Evolutionary conservation across 2,329 filamentous ascomycete species (phyloP), one percentile per base, ranked within the genome.

Genomic region (Hypoxylon sp.): DNA sequence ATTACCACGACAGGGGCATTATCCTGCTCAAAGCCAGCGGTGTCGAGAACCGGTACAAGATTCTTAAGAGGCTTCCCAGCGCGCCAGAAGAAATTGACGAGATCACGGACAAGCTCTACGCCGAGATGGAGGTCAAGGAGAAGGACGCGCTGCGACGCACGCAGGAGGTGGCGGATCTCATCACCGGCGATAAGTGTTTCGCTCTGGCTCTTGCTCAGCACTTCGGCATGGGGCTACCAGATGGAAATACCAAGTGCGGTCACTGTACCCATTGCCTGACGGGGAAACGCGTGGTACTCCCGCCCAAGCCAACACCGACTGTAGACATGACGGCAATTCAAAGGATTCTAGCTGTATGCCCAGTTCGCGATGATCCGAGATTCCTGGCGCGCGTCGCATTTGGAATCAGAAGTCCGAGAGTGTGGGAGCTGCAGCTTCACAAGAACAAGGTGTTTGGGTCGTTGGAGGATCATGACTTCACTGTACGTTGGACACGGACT

Each of bases 321-420:
- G 76, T 84, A 3, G 75, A 86, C 57, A 57, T 68, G 0, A 60
- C 60, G 0, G 76, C 76, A 0, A 82, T 88, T 48, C 59, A 73
- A 6, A 72, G 69, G 1, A 74, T 89, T 0, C 73, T 89, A 1
- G 63, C 72, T 0, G 77, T 73, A 0, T 81, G 83, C 11, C 68
- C 74, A 0, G 79, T 82, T 0, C 78, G 84, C 1, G 84, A 89
- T 48, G 87, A 90, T 70, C 79, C 87, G 1, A 75, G 87, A 11
- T 84, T 88, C 65, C 75, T 89, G 26, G 85, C 87, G 0, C 79
- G 84, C 19, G 75, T 89, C 3, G 87, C 86, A 0, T 89, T 89
- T 71, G 87, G 87, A 0, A 89, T 89, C 70, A 79, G 78, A 46
- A 89, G 85, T 67, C 87, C 87, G 0, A 75, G 86, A 1, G 79